Percentiles rank a stretch among this genome's conserved stretches.
Conservation (phyloP, 495 filamentous ascomycete species). For the Penicillium pulvis region DNA sequence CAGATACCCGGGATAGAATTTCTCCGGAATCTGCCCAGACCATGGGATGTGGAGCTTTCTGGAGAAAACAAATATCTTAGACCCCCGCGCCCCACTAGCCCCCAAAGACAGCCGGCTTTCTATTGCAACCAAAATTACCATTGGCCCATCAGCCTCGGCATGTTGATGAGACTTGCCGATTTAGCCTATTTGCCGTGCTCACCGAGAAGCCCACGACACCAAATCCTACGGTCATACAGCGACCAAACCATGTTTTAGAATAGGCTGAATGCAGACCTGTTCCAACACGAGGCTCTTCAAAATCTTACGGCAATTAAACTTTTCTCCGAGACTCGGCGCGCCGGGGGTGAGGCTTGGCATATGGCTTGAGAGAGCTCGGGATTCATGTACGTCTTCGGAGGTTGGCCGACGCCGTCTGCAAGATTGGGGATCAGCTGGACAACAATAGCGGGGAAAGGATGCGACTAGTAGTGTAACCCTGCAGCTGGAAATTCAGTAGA, state of each 20-base stretch:
- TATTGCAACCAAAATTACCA: neutral
- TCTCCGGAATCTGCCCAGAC: slow-evolving; percentile 7
- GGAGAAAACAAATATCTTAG: neutral
- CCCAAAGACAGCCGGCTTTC: neutral
- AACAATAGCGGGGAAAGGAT: neutral
- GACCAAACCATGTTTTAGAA: neutral
- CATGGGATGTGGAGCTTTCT: slow-evolving; percentile 12
- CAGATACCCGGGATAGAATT: slow-evolving; percentile 5
- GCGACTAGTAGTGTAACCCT: neutral
- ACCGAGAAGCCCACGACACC: neutral
- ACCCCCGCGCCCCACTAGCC: neutral
- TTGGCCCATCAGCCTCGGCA: slow-evolving; percentile 10
- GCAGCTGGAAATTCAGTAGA: neutral
- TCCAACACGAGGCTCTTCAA: slow-evolving; percentile 6
- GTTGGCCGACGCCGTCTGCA: slow-evolving; percentile 12
- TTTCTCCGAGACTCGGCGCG: slow-evolving; percentile 19
- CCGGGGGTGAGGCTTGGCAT: slow-evolving; percentile 21
- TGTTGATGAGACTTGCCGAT: slow-evolving; percentile 5
- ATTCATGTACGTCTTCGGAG: slow-evolving; percentile 19
- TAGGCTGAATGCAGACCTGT: neutral
- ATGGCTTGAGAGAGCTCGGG: slow-evolving; percentile 8
- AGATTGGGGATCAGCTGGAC: neutral
- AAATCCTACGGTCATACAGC: neutral
- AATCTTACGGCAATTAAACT: slow-evolving; percentile 5
- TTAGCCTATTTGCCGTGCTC: slow-evolving; percentile 12